phyloP scores from a whole-genome alignment of 176 grass and related monocot genomes.

The Luzula sylvatica region DNA sequence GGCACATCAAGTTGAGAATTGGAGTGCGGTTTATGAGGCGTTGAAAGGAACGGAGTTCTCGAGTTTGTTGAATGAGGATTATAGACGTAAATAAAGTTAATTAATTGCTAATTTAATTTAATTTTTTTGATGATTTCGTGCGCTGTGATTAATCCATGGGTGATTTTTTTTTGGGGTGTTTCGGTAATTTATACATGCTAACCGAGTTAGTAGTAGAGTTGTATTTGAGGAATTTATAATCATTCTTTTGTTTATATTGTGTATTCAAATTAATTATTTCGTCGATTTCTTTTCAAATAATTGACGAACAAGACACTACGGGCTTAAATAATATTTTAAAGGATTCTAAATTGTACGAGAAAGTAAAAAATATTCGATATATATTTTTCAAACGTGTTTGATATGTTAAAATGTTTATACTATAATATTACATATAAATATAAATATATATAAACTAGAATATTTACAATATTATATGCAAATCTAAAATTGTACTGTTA shows the following conservation, averaged over 20 bases:
- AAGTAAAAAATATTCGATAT: too few species aligned
- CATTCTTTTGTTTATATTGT: conserved; percentile 16
- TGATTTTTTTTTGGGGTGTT: background rate
- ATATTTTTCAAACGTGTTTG: too few species aligned
- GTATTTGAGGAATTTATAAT: conserved; percentile 10
- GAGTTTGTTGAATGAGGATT: conserved; percentile 49
- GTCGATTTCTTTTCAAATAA: too few species aligned
- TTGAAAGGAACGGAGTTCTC: conserved; percentile 54
- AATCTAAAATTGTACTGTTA: too few species aligned
- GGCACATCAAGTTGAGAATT: conserved; percentile 66
- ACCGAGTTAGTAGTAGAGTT: conserved; percentile 4
- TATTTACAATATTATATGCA: too few species aligned
- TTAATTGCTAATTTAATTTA: background rate
- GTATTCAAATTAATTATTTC: background rate
- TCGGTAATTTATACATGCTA: conserved; percentile 2
- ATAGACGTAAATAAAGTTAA: conserved; percentile 7
- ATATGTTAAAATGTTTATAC: too few species aligned
- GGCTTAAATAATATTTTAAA: too few species aligned
- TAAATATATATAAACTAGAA: too few species aligned
- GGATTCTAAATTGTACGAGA: too few species aligned
- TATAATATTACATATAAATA: too few species aligned
- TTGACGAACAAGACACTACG: too few species aligned
- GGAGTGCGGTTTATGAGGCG: conserved; percentile 49
- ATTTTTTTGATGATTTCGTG: background rate
- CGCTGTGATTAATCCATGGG: background rate